Base-by-base conservation (phyloP, 1,284 basidiomycete species). In the Cryptococcus hybrid region DNA sequence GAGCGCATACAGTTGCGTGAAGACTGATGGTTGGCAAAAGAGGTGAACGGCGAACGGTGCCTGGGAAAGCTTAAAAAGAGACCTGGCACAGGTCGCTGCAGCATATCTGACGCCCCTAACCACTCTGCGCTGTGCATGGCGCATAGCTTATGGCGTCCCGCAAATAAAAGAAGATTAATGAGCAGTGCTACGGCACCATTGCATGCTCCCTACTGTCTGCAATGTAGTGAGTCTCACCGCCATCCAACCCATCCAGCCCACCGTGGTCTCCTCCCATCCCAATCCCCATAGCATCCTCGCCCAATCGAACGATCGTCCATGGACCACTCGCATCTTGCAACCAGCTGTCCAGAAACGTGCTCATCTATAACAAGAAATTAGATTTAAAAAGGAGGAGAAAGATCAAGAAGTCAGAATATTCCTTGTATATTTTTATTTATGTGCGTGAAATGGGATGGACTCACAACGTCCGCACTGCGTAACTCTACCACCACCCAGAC, bases 401-500 rank as follows among this genome's bases (percentile, higher is more conserved):
- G 18, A 24, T 50, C 24, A 18, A 18, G 18, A 18, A 18, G 18
- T 18, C 18, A 18, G 18, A 18, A 18, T 18, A 18, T 18, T 18
- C 18, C 18, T 18, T 18, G 18, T 18, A 18, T 18, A 18, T 18
- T 18, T 18, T 18, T 18, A 18, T 18, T 18, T 18, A 18, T 18
- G 18, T 18, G 18, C 18, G 18, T 18, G 18, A 18, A 18, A 18
- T 18, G 18, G 18, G 84, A 82, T 30, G 9, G 6, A 46, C 88
- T 80, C 58, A 90, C 79, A 1, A 92, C 90, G 58, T 92, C 90
- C 60, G 88, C 85, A 43, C 88, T 86, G 34, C 92, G 82, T 7
- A 94, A 80, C 72, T 93, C 90, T 6, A 86, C 85, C 0, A 90
- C 82, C 0, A 93, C 84, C 43, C 92, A 72, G 1, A 87, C 88